Evolutionary conservation across 768 basidiomycete genomes (phyloP).

Genomic region (Galerina sulciceps): DNA sequence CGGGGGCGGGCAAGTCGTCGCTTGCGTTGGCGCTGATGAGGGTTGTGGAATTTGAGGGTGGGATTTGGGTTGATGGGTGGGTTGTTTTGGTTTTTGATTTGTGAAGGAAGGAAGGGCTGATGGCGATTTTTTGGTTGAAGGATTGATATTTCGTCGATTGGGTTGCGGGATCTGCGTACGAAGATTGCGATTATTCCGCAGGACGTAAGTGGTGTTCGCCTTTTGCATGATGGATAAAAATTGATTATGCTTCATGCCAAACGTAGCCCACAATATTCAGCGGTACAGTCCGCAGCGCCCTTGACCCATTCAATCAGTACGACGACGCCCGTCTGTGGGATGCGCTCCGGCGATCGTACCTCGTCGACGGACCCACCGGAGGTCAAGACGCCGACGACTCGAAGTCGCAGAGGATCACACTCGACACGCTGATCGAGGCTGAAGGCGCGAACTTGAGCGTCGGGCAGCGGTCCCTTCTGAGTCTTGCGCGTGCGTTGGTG

Average conservation of each 20-base stretch:
- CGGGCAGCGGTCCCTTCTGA: conserved; percentile 75
- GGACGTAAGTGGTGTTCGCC: conserved; percentile 34
- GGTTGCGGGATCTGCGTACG: conserved; percentile 62
- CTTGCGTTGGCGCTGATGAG: conserved; percentile 70
- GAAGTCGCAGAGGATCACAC: conserved; percentile 43
- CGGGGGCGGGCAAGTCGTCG: conserved; percentile 65
- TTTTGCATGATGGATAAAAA: not conserved
- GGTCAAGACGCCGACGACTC: conserved; percentile 44
- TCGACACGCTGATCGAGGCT: conserved; percentile 76
- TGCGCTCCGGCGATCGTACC: conserved; percentile 63
- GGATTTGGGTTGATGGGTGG: conserved; percentile 67
- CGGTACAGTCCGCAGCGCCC: conserved; percentile 61
- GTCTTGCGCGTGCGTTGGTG: conserved; percentile 80
- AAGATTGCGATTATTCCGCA: conserved; percentile 72
- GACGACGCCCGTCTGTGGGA: conserved; percentile 72
- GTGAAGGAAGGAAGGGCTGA: not conserved
- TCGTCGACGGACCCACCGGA: conserved; percentile 40
- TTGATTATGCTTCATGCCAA: not conserved
- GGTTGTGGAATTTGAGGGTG: conserved; percentile 70
- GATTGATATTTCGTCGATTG: conserved; percentile 70
- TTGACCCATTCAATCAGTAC: conserved; percentile 64
- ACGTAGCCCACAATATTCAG: conserved; percentile 60
- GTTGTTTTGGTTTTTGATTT: conserved; percentile 5
- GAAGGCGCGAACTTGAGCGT: conserved; percentile 80
- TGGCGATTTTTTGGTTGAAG: conserved; percentile 18